Base-by-base conservation (phyloP, 139 green algal species). In the Coelastrella sp. region DNA sequence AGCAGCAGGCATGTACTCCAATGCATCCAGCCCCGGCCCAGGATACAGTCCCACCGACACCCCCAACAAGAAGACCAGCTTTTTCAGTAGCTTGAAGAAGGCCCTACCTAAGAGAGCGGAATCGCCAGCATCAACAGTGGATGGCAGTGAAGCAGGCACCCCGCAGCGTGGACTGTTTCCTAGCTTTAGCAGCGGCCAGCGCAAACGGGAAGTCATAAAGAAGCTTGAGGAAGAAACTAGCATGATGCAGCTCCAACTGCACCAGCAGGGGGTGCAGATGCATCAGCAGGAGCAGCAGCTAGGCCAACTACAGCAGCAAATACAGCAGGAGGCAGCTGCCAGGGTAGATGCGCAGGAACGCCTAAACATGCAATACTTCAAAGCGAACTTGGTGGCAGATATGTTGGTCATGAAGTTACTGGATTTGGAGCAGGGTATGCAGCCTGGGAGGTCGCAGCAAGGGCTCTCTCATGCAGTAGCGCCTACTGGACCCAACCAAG, bases 291-390 rank as follows among this genome's bases (percentile, higher is more conserved):
- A 77, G 61, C 60, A 64, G 60, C 61, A 77, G 61, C 23, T 75
- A 7, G 3, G 11, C 8, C 23, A 59, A 16, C 60, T 76, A 58
- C 81, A 87, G 81, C 81, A 87, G 81, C 81, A 77, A 58, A 8
- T 75, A 16, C 23, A 47, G 58, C 23, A 66, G 7, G 85, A 90
- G 32, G 20, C 23, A 77, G 73, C 73, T 14, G 73, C 73, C 3
- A 54, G 59, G 2, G 19, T 60, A 5, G 85, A 83, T 68, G 73
- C 74, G 16, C 73, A 76, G 19, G 85, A 90, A 77, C 73, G 85
- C 4, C 73, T 90, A 19, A 90, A 90, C 74, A 83, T 90, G 85
- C 85, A 90, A 73, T 80, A 90, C 73, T 90, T 90, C 74, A 90
- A 90, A 57, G 73, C 85, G 19, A 74, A 83, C 73, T 59, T 90